phyloP scores from a whole-genome alignment of 805 yeast genomes.

The Komagataella pastoris region DNA sequence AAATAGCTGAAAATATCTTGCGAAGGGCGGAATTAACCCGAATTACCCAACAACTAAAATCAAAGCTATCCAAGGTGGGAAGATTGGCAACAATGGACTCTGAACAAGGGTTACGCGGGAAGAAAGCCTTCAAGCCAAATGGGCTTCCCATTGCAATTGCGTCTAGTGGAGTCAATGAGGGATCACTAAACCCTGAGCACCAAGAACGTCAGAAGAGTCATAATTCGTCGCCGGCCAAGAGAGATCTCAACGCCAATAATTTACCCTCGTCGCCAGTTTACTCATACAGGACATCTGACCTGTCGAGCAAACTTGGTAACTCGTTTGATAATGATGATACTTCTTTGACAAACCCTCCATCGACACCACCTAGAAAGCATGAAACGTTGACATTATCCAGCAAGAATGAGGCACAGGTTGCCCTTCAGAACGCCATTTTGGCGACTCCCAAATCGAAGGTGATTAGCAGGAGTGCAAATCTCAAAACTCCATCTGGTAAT shows the following conservation, averaged over 20 bases:
- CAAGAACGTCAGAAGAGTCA: neutral
- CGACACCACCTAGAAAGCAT: slow-evolving; percentile 8
- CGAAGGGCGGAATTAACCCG: slow-evolving; percentile 32
- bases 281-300: slow-evolving; percentile 9
- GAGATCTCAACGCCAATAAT: slow-evolving; percentile 10
- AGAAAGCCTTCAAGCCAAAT: neutral
- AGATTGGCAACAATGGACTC: slow-evolving; percentile 3
- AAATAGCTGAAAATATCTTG: slow-evolving; percentile 28
- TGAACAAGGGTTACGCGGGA: neutral
- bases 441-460: slow-evolving; percentile 17
- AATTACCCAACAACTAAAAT: slow-evolving; percentile 28
- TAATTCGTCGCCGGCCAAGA: neutral
- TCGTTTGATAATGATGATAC: slow-evolving; percentile 6
- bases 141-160: neutral
- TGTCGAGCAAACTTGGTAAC: slow-evolving; percentile 3
- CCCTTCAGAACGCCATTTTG: slow-evolving; percentile 12
- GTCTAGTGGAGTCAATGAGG: neutral
- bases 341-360: slow-evolving; percentile 7
- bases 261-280: slow-evolving; percentile 18
- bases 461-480: slow-evolving; percentile 14
- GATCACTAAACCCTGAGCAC: neutral
- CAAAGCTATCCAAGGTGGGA: slow-evolving; percentile 27
- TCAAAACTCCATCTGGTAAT: neutral
- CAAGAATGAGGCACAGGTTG: slow-evolving; percentile 8
- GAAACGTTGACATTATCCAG: slow-evolving; percentile 3